Evolutionary conservation across 2,329 filamentous ascomycete species (phyloP).

Genomic region (Geosmithia morbida): DNA sequence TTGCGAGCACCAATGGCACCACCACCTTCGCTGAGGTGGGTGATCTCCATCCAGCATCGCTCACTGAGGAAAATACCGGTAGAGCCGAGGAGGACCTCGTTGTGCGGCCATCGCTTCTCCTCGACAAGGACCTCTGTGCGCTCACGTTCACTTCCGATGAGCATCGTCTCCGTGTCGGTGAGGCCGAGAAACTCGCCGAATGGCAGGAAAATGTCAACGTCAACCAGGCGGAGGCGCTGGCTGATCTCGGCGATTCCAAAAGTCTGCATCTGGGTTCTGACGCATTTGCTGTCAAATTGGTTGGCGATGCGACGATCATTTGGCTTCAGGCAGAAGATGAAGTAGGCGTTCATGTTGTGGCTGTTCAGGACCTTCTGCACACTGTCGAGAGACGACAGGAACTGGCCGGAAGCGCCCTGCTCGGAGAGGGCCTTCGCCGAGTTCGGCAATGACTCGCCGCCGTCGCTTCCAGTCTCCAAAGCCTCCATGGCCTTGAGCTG

Average conservation of each 20-base stretch:
- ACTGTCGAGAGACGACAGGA: constrained; percentile 76
- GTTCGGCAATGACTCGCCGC: constrained; percentile 26
- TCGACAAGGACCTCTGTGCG: constrained; percentile 86
- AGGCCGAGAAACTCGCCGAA: constrained; percentile 92
- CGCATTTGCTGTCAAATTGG: constrained; percentile 97
- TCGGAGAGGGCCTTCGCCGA: constrained; percentile 35
- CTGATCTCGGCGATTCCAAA: constrained; percentile 96
- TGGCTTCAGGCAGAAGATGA: constrained; percentile 92
- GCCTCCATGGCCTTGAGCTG: constrained; percentile 29
- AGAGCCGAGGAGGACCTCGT: constrained; percentile 79
- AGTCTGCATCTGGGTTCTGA: constrained; percentile 84
- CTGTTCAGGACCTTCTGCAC: constrained; percentile 77
- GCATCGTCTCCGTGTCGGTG: constrained; percentile 66
- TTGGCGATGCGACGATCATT: constrained; percentile 96
- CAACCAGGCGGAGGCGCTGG: constrained; percentile 78
- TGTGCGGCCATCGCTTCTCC: constrained; percentile 80
- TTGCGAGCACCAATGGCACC: constrained; percentile 28
- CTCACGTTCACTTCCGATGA: constrained; percentile 86
- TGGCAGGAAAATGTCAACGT: constrained; percentile 90
- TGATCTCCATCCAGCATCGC: constrained; percentile 84
- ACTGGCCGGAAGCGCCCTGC: constrained; percentile 86
- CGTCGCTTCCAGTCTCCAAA: constrained; percentile 33
- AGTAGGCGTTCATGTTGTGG: constrained; percentile 81
- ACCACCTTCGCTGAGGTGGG: constrained; percentile 50
- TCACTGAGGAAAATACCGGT: constrained; percentile 95